These are phyloP conservation scores for Pyrenula aspistea DNA, from an alignment of 495 filamentous ascomycete genomes.

Conservation along the genomic window DNA sequence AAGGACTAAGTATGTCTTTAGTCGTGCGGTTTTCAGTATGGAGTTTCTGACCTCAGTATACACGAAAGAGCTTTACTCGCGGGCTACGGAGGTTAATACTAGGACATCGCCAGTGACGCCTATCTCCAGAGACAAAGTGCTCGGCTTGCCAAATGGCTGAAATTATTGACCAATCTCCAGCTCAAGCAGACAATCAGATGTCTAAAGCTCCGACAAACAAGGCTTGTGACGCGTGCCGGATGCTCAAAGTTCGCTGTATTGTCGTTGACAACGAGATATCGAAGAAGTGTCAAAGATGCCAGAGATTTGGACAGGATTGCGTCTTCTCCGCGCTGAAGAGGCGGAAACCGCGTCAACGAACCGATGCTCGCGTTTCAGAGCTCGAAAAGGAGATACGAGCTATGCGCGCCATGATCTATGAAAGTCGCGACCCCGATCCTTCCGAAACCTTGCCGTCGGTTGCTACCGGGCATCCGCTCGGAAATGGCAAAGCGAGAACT, in stretches of 20 bases:
- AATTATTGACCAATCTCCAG: background rate
- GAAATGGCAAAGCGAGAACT: conserved; percentile 11
- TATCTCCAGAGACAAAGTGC: no score
- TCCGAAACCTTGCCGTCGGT: conserved; percentile 24
- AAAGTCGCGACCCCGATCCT: conserved; percentile 17
- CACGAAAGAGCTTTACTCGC: no score
- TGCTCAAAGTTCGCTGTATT: conserved; percentile 76
- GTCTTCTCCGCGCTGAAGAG: conserved; percentile 67
- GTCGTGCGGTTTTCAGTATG: no score
- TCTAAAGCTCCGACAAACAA: conserved; percentile 26
- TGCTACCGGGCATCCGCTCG: background rate
- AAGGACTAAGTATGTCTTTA: no score
- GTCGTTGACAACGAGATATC: conserved; percentile 42
- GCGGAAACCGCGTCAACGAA: conserved; percentile 70
- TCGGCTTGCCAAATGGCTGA: background rate
- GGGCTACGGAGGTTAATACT: no score
- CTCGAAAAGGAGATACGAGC: conserved; percentile 80
- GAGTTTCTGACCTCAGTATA: no score
- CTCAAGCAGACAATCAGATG: background rate
- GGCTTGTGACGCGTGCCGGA: conserved; percentile 78
- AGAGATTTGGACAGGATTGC: conserved; percentile 62
- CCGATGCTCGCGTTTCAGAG: conserved; percentile 74
- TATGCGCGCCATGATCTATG: conserved; percentile 32
- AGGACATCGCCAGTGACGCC: no score
- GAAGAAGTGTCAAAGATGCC: conserved; percentile 64